Evolutionary conservation across 2,329 filamentous ascomycete species (phyloP).

Genomic region (Gaeumannomyces tritici): DNA sequence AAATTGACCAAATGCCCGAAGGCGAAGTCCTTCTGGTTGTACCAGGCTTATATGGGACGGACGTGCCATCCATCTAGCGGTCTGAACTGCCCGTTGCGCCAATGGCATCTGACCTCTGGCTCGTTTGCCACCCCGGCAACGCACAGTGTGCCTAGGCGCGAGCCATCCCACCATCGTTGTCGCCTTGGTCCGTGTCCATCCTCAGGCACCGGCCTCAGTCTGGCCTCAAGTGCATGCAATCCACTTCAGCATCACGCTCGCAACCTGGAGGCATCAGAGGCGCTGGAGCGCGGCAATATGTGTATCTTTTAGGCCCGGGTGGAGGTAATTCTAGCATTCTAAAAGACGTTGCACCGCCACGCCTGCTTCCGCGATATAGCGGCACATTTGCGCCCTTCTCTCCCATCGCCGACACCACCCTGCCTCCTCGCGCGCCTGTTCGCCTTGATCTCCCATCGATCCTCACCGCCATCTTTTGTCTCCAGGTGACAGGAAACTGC

Average conservation of each 20-base stretch:
- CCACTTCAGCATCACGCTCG: background rate
- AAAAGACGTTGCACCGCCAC: no score
- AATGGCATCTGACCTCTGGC: background rate
- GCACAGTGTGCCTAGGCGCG: background rate
- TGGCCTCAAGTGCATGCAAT: background rate
- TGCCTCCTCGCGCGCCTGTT: no score
- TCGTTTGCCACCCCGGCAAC: background rate
- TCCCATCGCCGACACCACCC: no score
- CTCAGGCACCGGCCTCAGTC: background rate
- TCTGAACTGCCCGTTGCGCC: background rate
- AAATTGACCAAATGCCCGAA: slow-evolving; percentile 20
- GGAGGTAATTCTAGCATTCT: no score
- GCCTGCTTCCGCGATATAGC: no score
- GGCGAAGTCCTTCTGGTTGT: slow-evolving; percentile 4
- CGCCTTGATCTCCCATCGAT: no score
- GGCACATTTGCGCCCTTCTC: no score
- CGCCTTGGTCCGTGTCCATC: background rate
- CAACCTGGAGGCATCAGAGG: background rate
- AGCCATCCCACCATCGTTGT: no score
- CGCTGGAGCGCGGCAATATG: no score
- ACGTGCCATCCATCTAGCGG: background rate
- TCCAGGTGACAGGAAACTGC: no score
- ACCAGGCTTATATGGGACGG: background rate
- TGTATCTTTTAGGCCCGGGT: no score
- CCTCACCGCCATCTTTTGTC: no score